Percentiles rank a stretch among this genome's conserved stretches.
Evolutionary conservation across 306 rosid species (phyloP).

Genomic region (Cicer cuneatum): DNA sequence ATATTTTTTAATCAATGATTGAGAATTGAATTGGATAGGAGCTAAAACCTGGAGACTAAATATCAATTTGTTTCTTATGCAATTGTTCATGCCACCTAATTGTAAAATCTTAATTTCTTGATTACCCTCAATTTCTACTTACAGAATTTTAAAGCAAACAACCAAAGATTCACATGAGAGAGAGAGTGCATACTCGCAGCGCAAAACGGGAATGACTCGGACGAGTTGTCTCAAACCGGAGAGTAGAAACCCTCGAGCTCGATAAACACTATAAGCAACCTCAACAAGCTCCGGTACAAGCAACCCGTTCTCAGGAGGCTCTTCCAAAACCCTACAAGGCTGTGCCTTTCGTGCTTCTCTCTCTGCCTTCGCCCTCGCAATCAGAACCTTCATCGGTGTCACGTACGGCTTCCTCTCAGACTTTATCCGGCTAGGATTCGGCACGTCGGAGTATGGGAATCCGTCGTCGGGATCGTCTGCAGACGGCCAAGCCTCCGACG

Average conservation of each 20-base stretch:
- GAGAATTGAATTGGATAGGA: neutral
- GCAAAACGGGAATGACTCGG: conserved; percentile 59
- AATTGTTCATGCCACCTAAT: neutral
- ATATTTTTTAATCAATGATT: neutral
- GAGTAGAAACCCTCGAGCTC: conserved; percentile 57
- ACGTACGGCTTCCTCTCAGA: conserved; percentile 75
- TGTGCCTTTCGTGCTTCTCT: conserved; percentile 65
- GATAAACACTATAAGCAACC: conserved; percentile 70
- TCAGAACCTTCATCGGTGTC: conserved; percentile 80
- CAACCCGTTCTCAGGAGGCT: conserved; percentile 76
- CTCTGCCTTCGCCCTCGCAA: conserved; percentile 69
- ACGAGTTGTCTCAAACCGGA: conserved; percentile 59
- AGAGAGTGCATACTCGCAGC: conserved; percentile 61
- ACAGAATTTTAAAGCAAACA: conserved; percentile 13
- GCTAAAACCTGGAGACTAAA: neutral
- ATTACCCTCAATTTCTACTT: neutral
- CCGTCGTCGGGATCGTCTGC: conserved; percentile 34
- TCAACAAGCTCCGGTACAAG: conserved; percentile 73
- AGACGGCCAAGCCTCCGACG: conserved; percentile 39
- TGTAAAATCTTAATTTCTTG: conserved; percentile 15
- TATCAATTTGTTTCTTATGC: conserved; percentile 2
- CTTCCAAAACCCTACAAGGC: conserved; percentile 66
- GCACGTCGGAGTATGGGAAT: conserved; percentile 60
- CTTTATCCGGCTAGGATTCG: conserved; percentile 54
- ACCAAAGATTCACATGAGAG: neutral